Base-by-base conservation (phyloP, 2,329 filamentous ascomycete genomes). In the Beauveria australis region DNA sequence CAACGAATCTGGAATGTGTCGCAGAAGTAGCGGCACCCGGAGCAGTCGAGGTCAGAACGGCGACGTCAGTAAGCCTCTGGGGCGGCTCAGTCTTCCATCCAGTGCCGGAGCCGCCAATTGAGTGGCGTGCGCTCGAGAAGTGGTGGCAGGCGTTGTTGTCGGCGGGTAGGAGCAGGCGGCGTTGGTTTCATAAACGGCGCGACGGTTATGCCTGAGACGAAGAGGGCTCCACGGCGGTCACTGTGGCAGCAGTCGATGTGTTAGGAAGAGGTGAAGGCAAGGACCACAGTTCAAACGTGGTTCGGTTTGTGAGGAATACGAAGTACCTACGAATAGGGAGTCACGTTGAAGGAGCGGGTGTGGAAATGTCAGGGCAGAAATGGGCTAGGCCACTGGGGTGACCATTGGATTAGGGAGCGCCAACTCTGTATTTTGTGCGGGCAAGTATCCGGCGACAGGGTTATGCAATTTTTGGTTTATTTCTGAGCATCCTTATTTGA, bases 101-200 rank as follows among this genome's bases (percentile, higher is more conserved):
- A 61, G 41, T 46, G 53, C 47, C 33, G 18, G 6, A 41, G 60
- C 40, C 60, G 60, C 60, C 60, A 58, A 53, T 61, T 47, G 60
- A 54, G 47, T 53, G 60, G 60, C 60, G 60, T 48, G 58, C 33
- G 51, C 49, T 54, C 40, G 47, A 57, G 47, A 59, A 44, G 48
- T 52, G 22, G 10, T 26, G 16, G 44, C 19, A n/a, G 30, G 19
- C 12, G 26, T 28, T 5, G 44, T 47, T 37, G 47, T 40, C 26
- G 46, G 44, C 24, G 33, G 60, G 60, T 33, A 61, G 48, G 60
- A 61, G 53, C 60, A 22, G 41, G 53, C 48, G 28, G 60, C 53
- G 22, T 30, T 18, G 47, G 60, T 57, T 61, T 57, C 59, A 52
- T 28, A 18, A 14, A 53, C 6, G 53, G 37, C n/a, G 59, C 30